These are phyloP conservation scores for Oryza australiensis DNA, from an alignment of 176 grass and related monocot genomes.

Conservation along the genomic window DNA sequence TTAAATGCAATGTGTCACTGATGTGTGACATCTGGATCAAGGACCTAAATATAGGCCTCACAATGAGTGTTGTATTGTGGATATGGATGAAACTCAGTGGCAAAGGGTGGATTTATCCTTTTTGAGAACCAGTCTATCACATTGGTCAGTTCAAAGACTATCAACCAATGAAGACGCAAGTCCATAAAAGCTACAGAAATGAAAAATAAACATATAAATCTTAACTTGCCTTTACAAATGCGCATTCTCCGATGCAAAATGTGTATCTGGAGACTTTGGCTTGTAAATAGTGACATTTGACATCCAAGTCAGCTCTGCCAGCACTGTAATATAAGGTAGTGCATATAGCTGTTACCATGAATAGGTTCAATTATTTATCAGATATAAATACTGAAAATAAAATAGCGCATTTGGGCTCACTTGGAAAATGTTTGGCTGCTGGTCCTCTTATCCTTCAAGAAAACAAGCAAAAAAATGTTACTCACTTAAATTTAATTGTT, in stretches of 20 bases:
- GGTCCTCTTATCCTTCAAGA: slow-evolving; percentile 67
- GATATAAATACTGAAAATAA: slow-evolving; percentile 20
- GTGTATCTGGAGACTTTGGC: slow-evolving; percentile 57
- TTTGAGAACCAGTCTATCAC: not conserved
- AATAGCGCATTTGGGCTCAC: slow-evolving; percentile 44
- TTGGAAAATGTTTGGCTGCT: slow-evolving; percentile 42
- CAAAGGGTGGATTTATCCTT: not conserved
- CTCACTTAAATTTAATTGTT: slow-evolving; percentile 28
- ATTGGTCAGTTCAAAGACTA: slow-evolving; percentile 7
- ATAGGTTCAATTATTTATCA: slow-evolving; percentile 18
- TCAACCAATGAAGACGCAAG: slow-evolving; percentile 12
- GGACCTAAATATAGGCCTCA: not conserved
- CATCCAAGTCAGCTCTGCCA: slow-evolving; percentile 53
- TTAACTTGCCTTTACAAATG: slow-evolving; percentile 79
- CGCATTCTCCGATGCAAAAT: slow-evolving; percentile 85
- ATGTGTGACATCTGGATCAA: not conserved
- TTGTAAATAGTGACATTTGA: slow-evolving; percentile 84
- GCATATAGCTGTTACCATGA: slow-evolving; percentile 19
- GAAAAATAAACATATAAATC: slow-evolving; percentile 14
- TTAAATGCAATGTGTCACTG: not conserved
- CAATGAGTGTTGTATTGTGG: not conserved
- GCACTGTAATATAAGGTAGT: slow-evolving; percentile 46
- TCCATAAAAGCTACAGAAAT: slow-evolving; percentile 18
- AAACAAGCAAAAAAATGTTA: slow-evolving; percentile 47
- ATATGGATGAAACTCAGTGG: not conserved